phyloP scores from a whole-genome alignment of 306 rosid genomes.

The Bauhinia variegata region DNA sequence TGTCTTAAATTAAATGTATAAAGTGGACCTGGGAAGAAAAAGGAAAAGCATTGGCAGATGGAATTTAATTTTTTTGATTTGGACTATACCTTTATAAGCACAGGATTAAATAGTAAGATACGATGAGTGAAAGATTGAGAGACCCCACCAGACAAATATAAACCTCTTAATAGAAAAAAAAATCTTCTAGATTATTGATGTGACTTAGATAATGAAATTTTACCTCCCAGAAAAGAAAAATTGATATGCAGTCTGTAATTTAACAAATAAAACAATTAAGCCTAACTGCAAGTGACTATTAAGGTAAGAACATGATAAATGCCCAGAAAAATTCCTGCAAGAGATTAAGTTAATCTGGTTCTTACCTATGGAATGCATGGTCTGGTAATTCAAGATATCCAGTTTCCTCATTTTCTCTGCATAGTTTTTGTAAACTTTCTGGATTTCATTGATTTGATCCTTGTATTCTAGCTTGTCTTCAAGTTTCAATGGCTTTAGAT shows the following conservation, averaged over 20 bases:
- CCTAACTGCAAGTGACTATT: not conserved
- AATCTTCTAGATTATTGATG: not conserved
- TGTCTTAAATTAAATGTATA: constrained; percentile 22
- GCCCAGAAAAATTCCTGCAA: not conserved
- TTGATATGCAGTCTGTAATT: too few species aligned
- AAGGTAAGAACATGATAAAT: not conserved
- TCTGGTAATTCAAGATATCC: constrained; percentile 78
- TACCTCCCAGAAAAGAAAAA: not conserved
- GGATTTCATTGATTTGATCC: constrained; percentile 67
- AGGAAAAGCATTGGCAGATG: constrained; percentile 30
- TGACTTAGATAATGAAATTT: too few species aligned
- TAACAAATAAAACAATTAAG: not conserved
- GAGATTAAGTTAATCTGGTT: constrained; percentile 23
- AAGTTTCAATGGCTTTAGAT: constrained; percentile 52
- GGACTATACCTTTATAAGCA: constrained; percentile 34
- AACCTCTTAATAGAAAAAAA: constrained; percentile 10
- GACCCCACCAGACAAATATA: constrained; percentile 35
- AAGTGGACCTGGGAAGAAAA: constrained; percentile 33
- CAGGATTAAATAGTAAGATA: constrained; percentile 28
- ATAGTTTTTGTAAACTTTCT: constrained; percentile 59
- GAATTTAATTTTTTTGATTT: constrained; percentile 31
- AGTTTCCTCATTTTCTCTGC: constrained; percentile 78
- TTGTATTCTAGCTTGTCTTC: constrained; percentile 57
- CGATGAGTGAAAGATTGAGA: constrained; percentile 31
- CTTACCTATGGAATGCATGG: constrained; percentile 88